Evolutionary conservation across 208 protist genomes (phyloP).

Genomic region (Crithidia acanthocephali): DNA sequence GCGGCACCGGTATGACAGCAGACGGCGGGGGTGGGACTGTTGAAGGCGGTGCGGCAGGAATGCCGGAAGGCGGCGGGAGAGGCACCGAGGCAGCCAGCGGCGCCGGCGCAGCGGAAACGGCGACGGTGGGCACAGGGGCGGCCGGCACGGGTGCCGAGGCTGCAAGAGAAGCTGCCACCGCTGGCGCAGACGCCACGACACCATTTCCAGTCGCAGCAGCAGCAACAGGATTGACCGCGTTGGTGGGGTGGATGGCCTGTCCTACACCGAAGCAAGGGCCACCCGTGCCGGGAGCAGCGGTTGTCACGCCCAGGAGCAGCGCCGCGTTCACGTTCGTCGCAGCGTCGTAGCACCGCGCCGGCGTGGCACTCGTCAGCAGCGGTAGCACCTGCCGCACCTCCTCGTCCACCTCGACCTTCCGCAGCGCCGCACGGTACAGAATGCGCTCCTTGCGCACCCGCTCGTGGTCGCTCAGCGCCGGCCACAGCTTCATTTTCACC

Average conservation of each 20-base stretch:
- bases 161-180: neutral
- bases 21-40: neutral
- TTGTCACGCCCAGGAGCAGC: too few species aligned
- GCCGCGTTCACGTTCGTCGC: slow-evolving; percentile 1
- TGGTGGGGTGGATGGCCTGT: too few species aligned
- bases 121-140: neutral
- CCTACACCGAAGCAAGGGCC: too few species aligned
- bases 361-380: slow-evolving; percentile 38
- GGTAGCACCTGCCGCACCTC: slow-evolving; percentile 53
- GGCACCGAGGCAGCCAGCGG: neutral
- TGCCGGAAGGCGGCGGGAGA: neutral
- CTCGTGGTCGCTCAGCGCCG: slow-evolving; percentile 83
- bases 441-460: slow-evolving; percentile 76
- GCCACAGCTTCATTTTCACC: slow-evolving; percentile 83
- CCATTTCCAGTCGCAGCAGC: too few species aligned
- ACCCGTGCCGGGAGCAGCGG: neutral
- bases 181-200: neutral
- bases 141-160: neutral
- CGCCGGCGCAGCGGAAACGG: neutral
- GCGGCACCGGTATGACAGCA: slow-evolving; percentile 1
- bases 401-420: slow-evolving; percentile 51
- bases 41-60: slow-evolving; percentile 1
- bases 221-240: too few species aligned
- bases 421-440: slow-evolving; percentile 52
- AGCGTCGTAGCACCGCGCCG: slow-evolving; percentile 23